Evolutionary conservation across 257 asterid genomes (phyloP), one percentile per base, ranked within the genome.

Genomic region (Primulina tabacum): DNA sequence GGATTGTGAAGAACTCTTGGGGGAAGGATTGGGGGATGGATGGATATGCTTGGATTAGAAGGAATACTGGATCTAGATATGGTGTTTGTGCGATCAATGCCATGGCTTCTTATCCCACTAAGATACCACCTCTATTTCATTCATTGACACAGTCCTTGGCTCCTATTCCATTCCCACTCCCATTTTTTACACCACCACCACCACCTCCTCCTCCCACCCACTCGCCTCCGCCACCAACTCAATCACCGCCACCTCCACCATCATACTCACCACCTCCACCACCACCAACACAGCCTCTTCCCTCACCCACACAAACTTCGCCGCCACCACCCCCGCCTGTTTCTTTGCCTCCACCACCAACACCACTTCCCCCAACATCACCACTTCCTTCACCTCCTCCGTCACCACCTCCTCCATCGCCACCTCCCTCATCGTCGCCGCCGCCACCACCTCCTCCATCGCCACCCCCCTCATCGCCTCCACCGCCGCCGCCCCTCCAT

Each of bases 1-100:
- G 85, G 85, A 77, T 81, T 26, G 62, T 77, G 10, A 81, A 77
- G 78, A 81, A 81, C 5, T 74, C 80, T 11, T 77, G 53, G 82
- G 85, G 78, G 20, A 55, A 56, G n/a, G 62, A 68, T 38, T 81
- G 85, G 85, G 85, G 82, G 21, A 29, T 77, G 55, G 59, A 64
- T 43, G 24, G 85, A 20, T 77, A 74, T 74, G 61, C 21, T 26
- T 74, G 78, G 21, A 71, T 64, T 18, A 38, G 69, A 64, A 38
- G 69, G 58, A 35, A 35, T 52, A 38, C 69, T 4, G 14, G 10
- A 20, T 14, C 8, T 6, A 37, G 7, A n/a, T 43, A 38, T 64
- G 58, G 57, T 20, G 80, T 75, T 38, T 77, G 85, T 68, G 82
- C 65, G 37, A 80, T 81, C 38, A 74, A 81, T 68, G 68, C 85